Percentiles rank a stretch among this genome's conserved stretches.
These are phyloP conservation scores for Phyllosticta ampelicida DNA, from an alignment of 2,329 filamentous ascomycete genomes.

Conservation along the genomic window DNA sequence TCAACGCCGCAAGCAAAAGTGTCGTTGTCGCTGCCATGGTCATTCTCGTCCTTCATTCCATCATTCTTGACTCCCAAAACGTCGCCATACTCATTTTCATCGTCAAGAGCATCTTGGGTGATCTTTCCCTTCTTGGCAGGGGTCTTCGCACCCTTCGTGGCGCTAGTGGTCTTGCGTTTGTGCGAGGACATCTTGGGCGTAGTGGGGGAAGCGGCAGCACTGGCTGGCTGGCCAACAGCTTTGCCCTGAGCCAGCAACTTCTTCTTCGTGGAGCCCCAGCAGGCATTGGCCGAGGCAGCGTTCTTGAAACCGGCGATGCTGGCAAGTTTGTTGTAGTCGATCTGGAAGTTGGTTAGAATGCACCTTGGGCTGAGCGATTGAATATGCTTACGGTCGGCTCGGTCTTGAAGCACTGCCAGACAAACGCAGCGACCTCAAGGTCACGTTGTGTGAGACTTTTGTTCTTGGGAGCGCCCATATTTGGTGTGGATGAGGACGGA, in stretches of 20 bases:
- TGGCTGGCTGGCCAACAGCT: background rate
- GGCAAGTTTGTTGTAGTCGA: conserved; percentile 7
- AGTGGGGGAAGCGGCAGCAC: background rate
- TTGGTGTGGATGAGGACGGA: background rate
- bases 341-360: background rate
- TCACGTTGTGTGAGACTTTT: conserved; percentile 1
- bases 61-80: background rate
- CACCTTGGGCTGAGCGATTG: background rate
- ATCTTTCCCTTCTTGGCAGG: background rate
- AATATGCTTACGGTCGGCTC: conserved; percentile 3
- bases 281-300: conserved; percentile 1
- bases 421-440: background rate
- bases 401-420: conserved; percentile 6
- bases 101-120: background rate
- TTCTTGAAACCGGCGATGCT: conserved; percentile 6
- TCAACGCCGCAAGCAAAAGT: background rate
- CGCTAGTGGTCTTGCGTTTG: background rate
- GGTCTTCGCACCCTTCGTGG: background rate
- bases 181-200: background rate
- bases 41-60: background rate
- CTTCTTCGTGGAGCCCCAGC: conserved; percentile 9
- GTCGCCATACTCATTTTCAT: background rate
- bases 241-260: background rate
- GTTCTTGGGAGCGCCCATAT: background rate
- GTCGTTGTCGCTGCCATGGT: background rate